Base-by-base conservation (phyloP, 2,329 filamentous ascomycete genomes). In the Beauveria asiatica region DNA sequence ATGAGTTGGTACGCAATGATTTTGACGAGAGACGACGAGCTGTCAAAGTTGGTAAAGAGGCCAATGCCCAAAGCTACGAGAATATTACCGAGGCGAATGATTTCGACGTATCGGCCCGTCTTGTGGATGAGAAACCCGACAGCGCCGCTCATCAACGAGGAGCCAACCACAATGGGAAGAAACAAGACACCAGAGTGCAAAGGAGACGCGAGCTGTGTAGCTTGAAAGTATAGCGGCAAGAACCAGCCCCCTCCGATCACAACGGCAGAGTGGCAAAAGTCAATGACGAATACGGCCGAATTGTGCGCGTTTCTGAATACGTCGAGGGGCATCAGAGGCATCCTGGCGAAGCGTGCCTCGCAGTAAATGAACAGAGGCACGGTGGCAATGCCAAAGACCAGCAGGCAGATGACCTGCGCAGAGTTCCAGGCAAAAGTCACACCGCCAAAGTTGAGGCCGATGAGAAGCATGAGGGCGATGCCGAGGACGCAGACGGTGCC, bases 201-300 rank as follows among this genome's bases (percentile, higher is more conserved):
- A 11, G 61, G 61, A 6, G 61, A 59, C 1, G 82, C 83, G 55
- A 79, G 79, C 2, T 86, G 79, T 0, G 86, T 87, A 3, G 84
- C 80, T 69, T 92, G 89, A 58, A 90, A 86, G 72, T 87, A 92
- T 0, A 91, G 77, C 0, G 89, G 89, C 27, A 91, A 75, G 66
- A 88, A 92, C 71, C 89, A 92, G 54, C 84, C 82, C 1, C 78
- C 78, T 0, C 80, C 83, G 45, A 88, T 86, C 1, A 59, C 56
- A 19, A 59, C 80, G 66, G 85, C 75, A 0, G 73, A 74, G 62
- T 82, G 78, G 60, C 75, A 74, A 55, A 78, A 75, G 42, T 69
- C 72, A 3, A 79, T 71, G 3, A 64, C 66, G n/a, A 87, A 77
- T 4, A 78, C 75, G 0, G 85, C 85, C 11, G 83, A 68, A 59